Conservation (phyloP, 2,329 filamentous ascomycete species). For the Hypoxylon sp. region DNA sequence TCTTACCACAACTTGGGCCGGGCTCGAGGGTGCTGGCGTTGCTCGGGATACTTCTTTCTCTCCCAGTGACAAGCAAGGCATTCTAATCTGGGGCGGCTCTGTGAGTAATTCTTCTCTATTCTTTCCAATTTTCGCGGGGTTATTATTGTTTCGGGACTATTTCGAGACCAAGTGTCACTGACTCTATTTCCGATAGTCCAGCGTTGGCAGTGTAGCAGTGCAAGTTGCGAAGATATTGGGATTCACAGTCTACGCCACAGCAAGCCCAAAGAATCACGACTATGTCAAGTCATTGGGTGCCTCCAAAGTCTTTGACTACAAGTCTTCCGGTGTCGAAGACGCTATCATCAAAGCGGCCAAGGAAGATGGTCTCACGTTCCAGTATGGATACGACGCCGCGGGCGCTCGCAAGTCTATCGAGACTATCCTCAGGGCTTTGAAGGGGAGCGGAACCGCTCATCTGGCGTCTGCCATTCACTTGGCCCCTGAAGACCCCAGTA, state of each 20-base stretch:
- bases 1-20: constrained; percentile 48
- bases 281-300: constrained; percentile 50
- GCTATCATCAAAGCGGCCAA: constrained; percentile 49
- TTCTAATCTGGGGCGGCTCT: constrained; percentile 56
- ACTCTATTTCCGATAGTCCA: constrained; percentile 41
- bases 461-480: constrained; percentile 51
- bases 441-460: constrained; percentile 37
- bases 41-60: constrained; percentile 16
- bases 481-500: constrained; percentile 41
- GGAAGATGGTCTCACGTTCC: constrained; percentile 49
- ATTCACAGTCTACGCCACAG: constrained; percentile 53
- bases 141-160: no score
- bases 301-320: constrained; percentile 55
- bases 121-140: not conserved
- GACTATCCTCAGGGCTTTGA: constrained; percentile 49
- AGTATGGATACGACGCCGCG: constrained; percentile 53
- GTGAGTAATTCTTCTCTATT: constrained; percentile 11
- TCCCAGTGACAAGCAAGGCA: constrained; percentile 41
- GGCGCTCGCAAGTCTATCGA: constrained; percentile 50
- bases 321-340: constrained; percentile 42
- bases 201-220: constrained; percentile 55
- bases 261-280: constrained; percentile 45
- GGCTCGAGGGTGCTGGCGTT: constrained; percentile 52
- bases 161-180: not conserved
- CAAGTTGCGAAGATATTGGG: constrained; percentile 51